phyloP scores from a whole-genome alignment of 129 eudicot species.

The Apium graveolens region DNA sequence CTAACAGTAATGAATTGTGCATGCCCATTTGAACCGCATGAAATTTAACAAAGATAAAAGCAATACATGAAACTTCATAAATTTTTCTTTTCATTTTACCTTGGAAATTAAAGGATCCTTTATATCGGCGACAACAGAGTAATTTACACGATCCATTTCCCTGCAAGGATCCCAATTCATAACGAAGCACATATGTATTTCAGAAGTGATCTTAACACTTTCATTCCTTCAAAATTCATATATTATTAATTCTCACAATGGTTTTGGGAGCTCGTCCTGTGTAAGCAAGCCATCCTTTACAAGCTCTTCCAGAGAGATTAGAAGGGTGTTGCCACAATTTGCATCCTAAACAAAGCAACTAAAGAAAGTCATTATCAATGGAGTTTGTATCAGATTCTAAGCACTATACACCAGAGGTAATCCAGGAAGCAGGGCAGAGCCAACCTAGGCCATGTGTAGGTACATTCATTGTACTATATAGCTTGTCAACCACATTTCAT shows the following conservation, averaged over 20 bases:
- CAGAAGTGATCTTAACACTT: background rate
- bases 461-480: background rate
- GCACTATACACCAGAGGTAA: background rate
- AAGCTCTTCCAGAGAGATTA: conserved; percentile 90
- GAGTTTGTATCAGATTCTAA: background rate
- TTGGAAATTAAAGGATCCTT: conserved; percentile 84
- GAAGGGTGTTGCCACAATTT: conserved; percentile 89
- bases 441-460: background rate
- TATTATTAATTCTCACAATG: conserved; percentile 47
- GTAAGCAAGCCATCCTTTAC: conserved; percentile 84
- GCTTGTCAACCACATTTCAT: background rate
- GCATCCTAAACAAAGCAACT: conserved; percentile 64
- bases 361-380: background rate
- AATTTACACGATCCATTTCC: conserved; percentile 66
- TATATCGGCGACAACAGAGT: conserved; percentile 45
- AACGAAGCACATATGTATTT: conserved; percentile 10
- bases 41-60: background rate
- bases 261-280: conserved; percentile 81
- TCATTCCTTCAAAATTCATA: conserved; percentile 2
- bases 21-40: background rate
- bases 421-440: background rate
- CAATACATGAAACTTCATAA: background rate
- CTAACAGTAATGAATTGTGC: background rate
- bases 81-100: conserved; percentile 30
- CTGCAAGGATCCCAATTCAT: conserved; percentile 40